Evolutionary conservation across 2,329 filamentous ascomycete species (phyloP), one percentile per base, ranked within the genome.

Genomic region (Botrytis aclada): DNA sequence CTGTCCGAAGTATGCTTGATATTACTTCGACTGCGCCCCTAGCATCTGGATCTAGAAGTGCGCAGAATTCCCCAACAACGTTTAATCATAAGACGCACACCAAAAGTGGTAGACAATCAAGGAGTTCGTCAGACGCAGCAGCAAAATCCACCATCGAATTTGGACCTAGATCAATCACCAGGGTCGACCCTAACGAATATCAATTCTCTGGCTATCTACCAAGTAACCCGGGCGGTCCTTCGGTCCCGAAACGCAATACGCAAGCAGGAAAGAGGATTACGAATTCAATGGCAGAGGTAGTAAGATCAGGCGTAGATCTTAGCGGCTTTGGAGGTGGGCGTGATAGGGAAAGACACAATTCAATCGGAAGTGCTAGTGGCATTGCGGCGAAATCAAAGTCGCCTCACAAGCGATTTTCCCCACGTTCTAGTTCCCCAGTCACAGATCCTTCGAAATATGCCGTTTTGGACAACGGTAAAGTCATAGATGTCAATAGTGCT

Each of bases 1-100:
- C 82, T 9, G 87, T 92, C 72, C 87, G 91, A 77, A 92, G 89
- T 81, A 89, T 92, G 87, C 84, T 91, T n/a, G 88, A 90, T 79
- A 84, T 89, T 78, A 84, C 54, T 37, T 58, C 70, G 37, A 62
- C 75, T 32, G 58, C 71, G 43, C 51, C 74, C 20, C n/a, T 82
- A 32, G 78, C 83, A 34, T 81, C 83, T 6, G 82, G 29, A 45
- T 82, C 83, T 6, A 82, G 82, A 61, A 87, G 86, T 75, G 83
- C 83, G 25, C 84, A 84, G 22, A 84, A 82, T 14, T 87, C 85
- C 16, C 86, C 86, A 2, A 84, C 83, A 20, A 82, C 85, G 16
- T 78, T 82, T 32, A 81, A 76, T 69, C 81, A 81, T 64, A 82
- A 81, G 69, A 71, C 81, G 25, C 80, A 81, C 20, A 71, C 75